Percentiles rank a stretch among this genome's conserved stretches.
Conservation (phyloP, 129 eudicot genomes). For the Arctium lappa region DNA sequence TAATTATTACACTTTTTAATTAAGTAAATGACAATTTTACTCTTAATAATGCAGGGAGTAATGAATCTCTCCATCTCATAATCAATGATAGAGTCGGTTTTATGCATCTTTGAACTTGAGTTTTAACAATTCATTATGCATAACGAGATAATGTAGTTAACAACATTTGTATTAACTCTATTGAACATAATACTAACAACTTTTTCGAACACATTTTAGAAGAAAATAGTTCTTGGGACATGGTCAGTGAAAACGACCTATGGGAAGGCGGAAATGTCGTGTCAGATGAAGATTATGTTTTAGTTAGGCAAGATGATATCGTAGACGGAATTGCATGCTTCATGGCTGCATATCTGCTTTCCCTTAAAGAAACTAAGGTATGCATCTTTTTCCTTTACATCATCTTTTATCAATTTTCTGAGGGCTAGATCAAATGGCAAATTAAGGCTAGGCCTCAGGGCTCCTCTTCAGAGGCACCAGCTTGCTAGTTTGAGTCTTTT, state of each 20-base stretch:
- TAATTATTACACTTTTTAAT: neutral
- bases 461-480: neutral
- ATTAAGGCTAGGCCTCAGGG: neutral
- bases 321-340: constrained; percentile 94
- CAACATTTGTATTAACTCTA: neutral
- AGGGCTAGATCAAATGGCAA: neutral
- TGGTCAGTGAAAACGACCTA: constrained; percentile 78
- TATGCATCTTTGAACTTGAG: neutral
- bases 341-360: constrained; percentile 90
- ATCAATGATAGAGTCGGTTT: too few species aligned
- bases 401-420: too few species aligned
- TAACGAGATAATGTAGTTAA: constrained; percentile 3
- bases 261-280: constrained; percentile 70
- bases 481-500: neutral
- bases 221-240: constrained; percentile 94
- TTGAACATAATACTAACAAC: constrained; percentile 5
- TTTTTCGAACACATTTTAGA: constrained; percentile 42
- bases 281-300: constrained; percentile 79
- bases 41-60: too few species aligned
- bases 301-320: constrained; percentile 96
- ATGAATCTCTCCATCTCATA: too few species aligned
- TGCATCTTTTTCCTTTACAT: neutral
- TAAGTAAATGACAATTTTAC: neutral
- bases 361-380: constrained; percentile 91
- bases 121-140: neutral